These are phyloP conservation scores for Gonapodya prolifera DNA, from an alignment of 192 early-diverging fungal species.

Conservation along the genomic window DNA sequence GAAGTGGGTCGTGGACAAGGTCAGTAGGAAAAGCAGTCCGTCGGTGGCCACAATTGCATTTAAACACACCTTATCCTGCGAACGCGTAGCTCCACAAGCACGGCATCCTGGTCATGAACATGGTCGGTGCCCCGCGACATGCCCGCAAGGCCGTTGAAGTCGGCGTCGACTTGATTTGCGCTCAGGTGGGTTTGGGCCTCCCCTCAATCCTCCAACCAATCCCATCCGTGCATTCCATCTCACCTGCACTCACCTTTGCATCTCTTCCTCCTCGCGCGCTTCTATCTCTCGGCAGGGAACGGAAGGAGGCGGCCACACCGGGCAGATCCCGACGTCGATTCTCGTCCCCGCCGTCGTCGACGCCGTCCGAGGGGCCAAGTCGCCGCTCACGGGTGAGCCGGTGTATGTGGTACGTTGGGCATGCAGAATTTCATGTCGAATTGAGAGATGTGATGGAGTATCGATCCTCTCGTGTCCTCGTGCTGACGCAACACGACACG, in stretches of 20 bases:
- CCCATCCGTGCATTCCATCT: neutral
- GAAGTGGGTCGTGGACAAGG: slow-evolving; percentile 23
- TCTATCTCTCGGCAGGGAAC: neutral
- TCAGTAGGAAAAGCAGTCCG: slow-evolving; percentile 21
- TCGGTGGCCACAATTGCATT: too few species aligned
- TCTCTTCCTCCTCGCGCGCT: too few species aligned
- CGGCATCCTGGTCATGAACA: slow-evolving; percentile 22
- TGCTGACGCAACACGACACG: too few species aligned
- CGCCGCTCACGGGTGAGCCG: slow-evolving; percentile 17
- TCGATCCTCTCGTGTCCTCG: too few species aligned
- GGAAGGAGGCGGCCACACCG: neutral
- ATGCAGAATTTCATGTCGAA: neutral
- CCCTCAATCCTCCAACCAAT: too few species aligned
- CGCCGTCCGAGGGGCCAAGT: slow-evolving; percentile 19
- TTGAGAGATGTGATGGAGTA: neutral
- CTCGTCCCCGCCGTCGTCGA: slow-evolving; percentile 30
- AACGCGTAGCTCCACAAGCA: slow-evolving; percentile 28
- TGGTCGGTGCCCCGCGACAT: slow-evolving; percentile 20
- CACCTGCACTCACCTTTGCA: neutral
- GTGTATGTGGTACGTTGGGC: slow-evolving; percentile 23
- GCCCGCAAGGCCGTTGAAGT: slow-evolving; percentile 24
- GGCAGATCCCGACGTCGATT: slow-evolving; percentile 15
- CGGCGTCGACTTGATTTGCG: slow-evolving; percentile 1
- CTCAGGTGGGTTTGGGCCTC: too few species aligned
- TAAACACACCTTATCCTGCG: slow-evolving; percentile 22